Evolutionary conservation across 768 basidiomycete species (phyloP).

Genomic region (Coprinopsis marcescibilis): DNA sequence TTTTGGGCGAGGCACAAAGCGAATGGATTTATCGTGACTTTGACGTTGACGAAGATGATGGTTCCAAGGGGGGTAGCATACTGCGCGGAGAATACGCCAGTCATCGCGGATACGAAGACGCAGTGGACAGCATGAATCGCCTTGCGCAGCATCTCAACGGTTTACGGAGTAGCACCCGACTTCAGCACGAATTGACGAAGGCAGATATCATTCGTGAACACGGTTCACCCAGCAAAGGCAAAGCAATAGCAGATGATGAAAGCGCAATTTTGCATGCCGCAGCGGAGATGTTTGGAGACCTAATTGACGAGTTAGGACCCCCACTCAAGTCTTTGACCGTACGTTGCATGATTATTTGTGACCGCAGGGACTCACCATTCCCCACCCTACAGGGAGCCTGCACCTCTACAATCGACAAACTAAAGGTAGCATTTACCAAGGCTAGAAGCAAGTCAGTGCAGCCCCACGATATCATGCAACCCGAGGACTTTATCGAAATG

Average conservation of each 20-base stretch:
- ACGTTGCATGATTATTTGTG: conserved; percentile 18
- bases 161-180: conserved; percentile 71
- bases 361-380: not conserved
- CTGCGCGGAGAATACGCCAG: conserved; percentile 20
- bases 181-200: conserved; percentile 79
- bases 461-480: conserved; percentile 31
- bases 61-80: conserved; percentile 13
- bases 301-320: conserved; percentile 75
- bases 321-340: conserved; percentile 74
- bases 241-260: conserved; percentile 24
- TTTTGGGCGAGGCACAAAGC: conserved; percentile 78
- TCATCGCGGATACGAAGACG: conserved; percentile 73
- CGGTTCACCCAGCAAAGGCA: conserved; percentile 6
- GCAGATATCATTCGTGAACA: conserved; percentile 31
- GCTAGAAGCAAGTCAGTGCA: conserved; percentile 26
- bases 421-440: conserved; percentile 61
- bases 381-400: conserved; percentile 46
- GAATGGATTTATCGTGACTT: conserved; percentile 56
- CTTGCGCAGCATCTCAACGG: conserved; percentile 94
- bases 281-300: conserved; percentile 69
- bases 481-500: conserved; percentile 60
- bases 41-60: conserved; percentile 20
- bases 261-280: conserved; percentile 52
- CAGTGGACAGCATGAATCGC: conserved; percentile 79
- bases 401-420: conserved; percentile 50